Evolutionary conservation across 306 rosid species (phyloP), one percentile per base, ranked within the genome.

Genomic region (Cicer arietinum): DNA sequence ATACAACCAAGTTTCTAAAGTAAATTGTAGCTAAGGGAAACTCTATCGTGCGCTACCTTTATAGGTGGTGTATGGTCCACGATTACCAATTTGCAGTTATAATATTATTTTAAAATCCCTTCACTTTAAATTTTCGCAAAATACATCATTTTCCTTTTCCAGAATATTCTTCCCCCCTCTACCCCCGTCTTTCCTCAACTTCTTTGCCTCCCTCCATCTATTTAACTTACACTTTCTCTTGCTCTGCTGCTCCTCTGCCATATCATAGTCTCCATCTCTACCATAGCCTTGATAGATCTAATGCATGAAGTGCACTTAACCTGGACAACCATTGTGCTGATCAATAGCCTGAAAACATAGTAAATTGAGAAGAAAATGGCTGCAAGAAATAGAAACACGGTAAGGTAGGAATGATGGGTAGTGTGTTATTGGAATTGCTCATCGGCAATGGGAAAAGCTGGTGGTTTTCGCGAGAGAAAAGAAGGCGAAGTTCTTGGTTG

Each of bases 1-100:
- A 57, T 45, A 69, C 37, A 14, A 52, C 45, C 48, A 30, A 61
- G 14, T 35, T 60, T 73, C 70, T 51, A 25, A 72, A 58, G 13
- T 65, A 56, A 64, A 63, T 65, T 42, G 10, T 42, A 66, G 30
- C 50, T 37, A 2, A 12, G 11, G 45, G 20, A 61, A 13, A 37
- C n/a, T 37, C 67, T 40, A 14, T 30, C 20, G 8, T 7, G 46
- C 11, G n/a, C 45, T 9, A 7, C 22, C 67, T 61, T 61, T 13
- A 13, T 35, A 35, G 66, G 45, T 9, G 35, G 30, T 8, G 35
- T 18, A 54, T 9, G 37, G 60, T 56, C 9, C 61, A 56, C 35
- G 8, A 8, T 14, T 52, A 52, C 61, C 61, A 54, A 54, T 54
- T 17, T 54, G 61, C 30, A 54, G 8, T 54, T 54, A 54, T 9